These are phyloP conservation scores for Podospora didyma DNA, from an alignment of 495 filamentous ascomycete genomes.

Conservation along the genomic window DNA sequence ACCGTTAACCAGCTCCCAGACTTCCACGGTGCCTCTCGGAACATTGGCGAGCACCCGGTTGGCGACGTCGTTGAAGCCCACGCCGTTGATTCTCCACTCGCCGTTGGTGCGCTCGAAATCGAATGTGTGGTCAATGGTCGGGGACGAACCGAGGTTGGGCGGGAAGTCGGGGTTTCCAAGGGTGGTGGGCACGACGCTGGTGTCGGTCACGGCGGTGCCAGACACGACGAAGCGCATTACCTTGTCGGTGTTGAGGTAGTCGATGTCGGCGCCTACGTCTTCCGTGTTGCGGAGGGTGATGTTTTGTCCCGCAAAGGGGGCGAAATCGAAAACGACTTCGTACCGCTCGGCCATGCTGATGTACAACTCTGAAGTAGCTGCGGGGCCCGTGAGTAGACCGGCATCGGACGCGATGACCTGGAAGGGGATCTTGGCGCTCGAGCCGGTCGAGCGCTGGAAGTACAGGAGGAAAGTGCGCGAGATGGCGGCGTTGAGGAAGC, in stretches of 20 bases:
- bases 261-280: conserved; percentile 38
- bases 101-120: conserved; percentile 40
- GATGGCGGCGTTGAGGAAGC: conserved; percentile 47
- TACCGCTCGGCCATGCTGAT: conserved; percentile 54
- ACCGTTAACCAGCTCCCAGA: conserved; percentile 48
- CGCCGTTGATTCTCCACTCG: conserved; percentile 50
- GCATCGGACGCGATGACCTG: conserved; percentile 49
- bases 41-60: conserved; percentile 51
- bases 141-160: conserved; percentile 6
- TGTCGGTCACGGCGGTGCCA: conserved; percentile 24
- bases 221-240: conserved; percentile 53
- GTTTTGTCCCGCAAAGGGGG: conserved; percentile 41
- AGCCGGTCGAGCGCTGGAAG: conserved; percentile 25
- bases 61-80: conserved; percentile 44
- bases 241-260: conserved; percentile 46
- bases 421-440: conserved; percentile 34
- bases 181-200: conserved; percentile 9
- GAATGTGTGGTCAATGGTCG: conserved; percentile 31
- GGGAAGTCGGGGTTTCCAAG: conserved; percentile 15
- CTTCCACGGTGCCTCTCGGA: conserved; percentile 41
- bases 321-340: conserved; percentile 53
- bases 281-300: conserved; percentile 43
- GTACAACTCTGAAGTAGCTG: conserved; percentile 30
- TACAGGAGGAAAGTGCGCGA: conserved; percentile 47
- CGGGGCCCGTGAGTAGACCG: conserved; percentile 39